These are phyloP conservation scores for Akanthomyces dipterigenus DNA, from an alignment of 2,329 filamentous ascomycete genomes.

Conservation along the genomic window DNA sequence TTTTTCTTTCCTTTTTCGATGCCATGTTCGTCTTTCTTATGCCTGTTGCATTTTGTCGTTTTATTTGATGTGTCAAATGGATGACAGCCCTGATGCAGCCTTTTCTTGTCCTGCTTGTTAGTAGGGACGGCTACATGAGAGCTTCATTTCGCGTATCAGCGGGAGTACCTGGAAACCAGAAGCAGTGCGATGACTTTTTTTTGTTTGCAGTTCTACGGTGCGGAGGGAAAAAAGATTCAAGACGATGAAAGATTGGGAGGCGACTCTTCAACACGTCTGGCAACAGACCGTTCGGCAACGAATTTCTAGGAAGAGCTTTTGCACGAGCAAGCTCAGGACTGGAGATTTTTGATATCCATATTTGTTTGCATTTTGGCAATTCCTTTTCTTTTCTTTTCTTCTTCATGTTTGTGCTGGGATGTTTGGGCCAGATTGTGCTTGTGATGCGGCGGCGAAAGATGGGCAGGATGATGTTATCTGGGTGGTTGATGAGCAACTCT, in stretches of 20 bases:
- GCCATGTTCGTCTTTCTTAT: not conserved
- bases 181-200: not conserved
- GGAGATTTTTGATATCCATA: conserved; percentile 12
- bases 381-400: conserved; percentile 9
- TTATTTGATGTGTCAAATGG: not conserved
- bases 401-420: conserved; percentile 12
- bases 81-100: not conserved
- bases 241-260: conserved; percentile 16
- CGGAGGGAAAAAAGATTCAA: not conserved
- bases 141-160: too few species aligned
- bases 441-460: not conserved
- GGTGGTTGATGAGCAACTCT: not conserved
- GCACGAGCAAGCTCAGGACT: not conserved
- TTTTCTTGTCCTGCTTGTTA: not conserved
- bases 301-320: not conserved
- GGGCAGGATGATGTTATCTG: not conserved
- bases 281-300: conserved; percentile 28
- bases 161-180: not conserved
- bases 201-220: not conserved
- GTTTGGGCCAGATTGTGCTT: not conserved
- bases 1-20: not conserved
- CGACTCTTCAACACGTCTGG: conserved; percentile 23
- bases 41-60: not conserved
- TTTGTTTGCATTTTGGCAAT: not conserved
- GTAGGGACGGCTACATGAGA: too few species aligned